Evolutionary conservation across 164 flowering plant genomes (phyloP).

Genomic region (Kalanchoe fedtschenkoi): DNA sequence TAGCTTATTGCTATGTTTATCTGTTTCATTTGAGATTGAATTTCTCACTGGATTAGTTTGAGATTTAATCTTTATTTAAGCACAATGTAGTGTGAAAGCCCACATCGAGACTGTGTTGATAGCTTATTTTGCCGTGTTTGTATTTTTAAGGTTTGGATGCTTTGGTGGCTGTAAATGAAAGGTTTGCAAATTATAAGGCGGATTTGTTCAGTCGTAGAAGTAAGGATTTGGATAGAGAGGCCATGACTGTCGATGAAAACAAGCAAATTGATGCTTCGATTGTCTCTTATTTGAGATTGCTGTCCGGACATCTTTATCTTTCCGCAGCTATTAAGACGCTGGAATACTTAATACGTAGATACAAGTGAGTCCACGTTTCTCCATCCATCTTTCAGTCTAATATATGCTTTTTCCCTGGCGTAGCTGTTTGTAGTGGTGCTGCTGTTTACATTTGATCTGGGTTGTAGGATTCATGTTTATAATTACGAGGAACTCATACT

Average conservation of each 20-base stretch:
- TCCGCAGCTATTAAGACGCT: constrained; percentile 58
- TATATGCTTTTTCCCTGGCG: background rate
- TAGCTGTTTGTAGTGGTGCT: background rate
- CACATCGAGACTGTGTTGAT: background rate
- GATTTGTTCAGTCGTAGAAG: constrained; percentile 64
- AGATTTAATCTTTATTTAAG: background rate
- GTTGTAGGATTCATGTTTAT: constrained; percentile 63
- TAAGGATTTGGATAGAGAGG: constrained; percentile 63
- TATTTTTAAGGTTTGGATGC: constrained; percentile 54
- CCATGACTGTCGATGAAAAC: constrained; percentile 55
- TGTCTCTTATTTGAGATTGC: constrained; percentile 47
- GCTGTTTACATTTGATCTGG: background rate
- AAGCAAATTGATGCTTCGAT: constrained; percentile 40
- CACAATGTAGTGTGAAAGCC: background rate
- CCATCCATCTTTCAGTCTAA: background rate
- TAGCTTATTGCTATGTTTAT: no score
- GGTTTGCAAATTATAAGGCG: constrained; percentile 45
- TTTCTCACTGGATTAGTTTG: background rate
- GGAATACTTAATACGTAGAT: constrained; percentile 82
- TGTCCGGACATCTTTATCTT: constrained; percentile 56
- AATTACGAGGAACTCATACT: constrained; percentile 68
- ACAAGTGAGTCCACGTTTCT: constrained; percentile 45
- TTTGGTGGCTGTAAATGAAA: constrained; percentile 34
- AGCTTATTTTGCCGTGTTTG: background rate
- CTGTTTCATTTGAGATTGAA: no score